A percentile compares a stretch with the other conserved stretches of the same genome.
Evolutionary conservation across 305 asterid genomes (phyloP).

Genomic region (Fraxinus latifolia): DNA sequence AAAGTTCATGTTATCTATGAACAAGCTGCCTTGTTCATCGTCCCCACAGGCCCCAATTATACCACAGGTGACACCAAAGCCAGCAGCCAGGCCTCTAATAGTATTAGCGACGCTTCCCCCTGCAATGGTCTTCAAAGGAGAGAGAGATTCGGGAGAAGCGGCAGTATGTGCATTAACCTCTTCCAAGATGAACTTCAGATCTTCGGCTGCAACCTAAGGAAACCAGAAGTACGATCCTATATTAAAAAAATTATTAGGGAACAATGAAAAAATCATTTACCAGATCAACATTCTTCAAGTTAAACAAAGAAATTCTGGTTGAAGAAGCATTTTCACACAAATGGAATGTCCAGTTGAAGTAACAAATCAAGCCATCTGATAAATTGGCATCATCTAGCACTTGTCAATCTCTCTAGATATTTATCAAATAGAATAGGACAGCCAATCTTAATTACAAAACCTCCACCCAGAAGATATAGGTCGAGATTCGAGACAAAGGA

Average conservation of each 20-base stretch:
- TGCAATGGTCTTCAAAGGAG: conserved; percentile 76
- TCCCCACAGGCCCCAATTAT: conserved; percentile 90
- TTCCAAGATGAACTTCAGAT: conserved; percentile 58
- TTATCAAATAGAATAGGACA: not conserved
- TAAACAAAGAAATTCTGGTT: conserved; percentile 2
- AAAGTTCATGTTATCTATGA: conserved; percentile 63
- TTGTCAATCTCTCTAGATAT: not conserved
- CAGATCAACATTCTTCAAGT: not conserved
- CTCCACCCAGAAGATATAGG: not conserved
- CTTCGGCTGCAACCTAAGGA: conserved; percentile 68
- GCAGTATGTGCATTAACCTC: conserved; percentile 54
- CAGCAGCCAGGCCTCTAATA: conserved; percentile 85
- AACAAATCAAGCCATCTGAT: conserved; percentile 3
- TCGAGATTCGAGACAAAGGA: not conserved
- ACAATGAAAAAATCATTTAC: not conserved
- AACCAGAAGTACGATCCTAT: conserved; percentile 5
- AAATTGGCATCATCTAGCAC: not conserved
- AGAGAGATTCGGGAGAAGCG: conserved; percentile 41
- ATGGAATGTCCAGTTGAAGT: not conserved
- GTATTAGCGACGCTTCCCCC: conserved; percentile 98
- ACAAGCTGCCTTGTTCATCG: conserved; percentile 83
- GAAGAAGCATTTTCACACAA: not conserved
- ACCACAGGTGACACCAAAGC: conserved; percentile 83
- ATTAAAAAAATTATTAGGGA: not conserved
- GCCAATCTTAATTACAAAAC: not conserved